Evolutionary conservation across 1,139 yeast genomes (phyloP).

Genomic region (Scheffersomyces quercinus): DNA sequence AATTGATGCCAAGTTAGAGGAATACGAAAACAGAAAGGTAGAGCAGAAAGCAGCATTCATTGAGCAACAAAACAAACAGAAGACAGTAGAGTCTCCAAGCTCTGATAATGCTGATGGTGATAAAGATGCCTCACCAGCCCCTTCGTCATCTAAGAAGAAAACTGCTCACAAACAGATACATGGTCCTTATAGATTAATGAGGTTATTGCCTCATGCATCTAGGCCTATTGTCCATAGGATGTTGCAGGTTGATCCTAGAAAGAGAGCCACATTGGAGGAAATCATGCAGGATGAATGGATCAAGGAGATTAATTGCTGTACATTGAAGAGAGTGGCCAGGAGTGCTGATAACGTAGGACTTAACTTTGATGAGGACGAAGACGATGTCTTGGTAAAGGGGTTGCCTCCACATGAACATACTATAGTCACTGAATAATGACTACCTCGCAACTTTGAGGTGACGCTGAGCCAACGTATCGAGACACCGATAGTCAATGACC

Average conservation of each 20-base stretch:
- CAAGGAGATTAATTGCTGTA: slow-evolving; percentile 52
- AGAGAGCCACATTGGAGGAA: slow-evolving; percentile 70
- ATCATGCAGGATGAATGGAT: slow-evolving; percentile 75
- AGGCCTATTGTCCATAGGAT: slow-evolving; percentile 75
- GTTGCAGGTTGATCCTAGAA: slow-evolving; percentile 66
- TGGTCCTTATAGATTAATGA: slow-evolving; percentile 88
- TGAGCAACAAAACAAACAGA: slow-evolving; percentile 16
- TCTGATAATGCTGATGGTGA: slow-evolving; percentile 3
- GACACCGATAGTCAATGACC: too few relatives aligned
- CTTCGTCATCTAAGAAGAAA: slow-evolving; percentile 20
- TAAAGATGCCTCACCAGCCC: slow-evolving; percentile 10
- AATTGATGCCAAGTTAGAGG: slow-evolving; percentile 41
- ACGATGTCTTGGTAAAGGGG: slow-evolving; percentile 39
- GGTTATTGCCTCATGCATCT: slow-evolving; percentile 84
- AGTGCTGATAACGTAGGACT: slow-evolving; percentile 25
- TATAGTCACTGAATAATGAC: slow-evolving; percentile 25
- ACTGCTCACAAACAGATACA: slow-evolving; percentile 46
- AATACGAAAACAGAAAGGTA: slow-evolving; percentile 36
- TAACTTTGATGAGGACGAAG: slow-evolving; percentile 41
- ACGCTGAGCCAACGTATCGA: too few relatives aligned
- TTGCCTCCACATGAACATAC: slow-evolving; percentile 46
- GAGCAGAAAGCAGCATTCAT: slow-evolving; percentile 36
- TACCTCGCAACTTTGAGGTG: too few relatives aligned
- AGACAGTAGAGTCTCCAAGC: slow-evolving; percentile 1
- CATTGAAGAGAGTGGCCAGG: slow-evolving; percentile 28